Percentiles rank a stretch among this genome's conserved stretches.
phyloP scores from a whole-genome alignment of 345 rosid species.

The rapeseed (Brassica napus) region DNA sequence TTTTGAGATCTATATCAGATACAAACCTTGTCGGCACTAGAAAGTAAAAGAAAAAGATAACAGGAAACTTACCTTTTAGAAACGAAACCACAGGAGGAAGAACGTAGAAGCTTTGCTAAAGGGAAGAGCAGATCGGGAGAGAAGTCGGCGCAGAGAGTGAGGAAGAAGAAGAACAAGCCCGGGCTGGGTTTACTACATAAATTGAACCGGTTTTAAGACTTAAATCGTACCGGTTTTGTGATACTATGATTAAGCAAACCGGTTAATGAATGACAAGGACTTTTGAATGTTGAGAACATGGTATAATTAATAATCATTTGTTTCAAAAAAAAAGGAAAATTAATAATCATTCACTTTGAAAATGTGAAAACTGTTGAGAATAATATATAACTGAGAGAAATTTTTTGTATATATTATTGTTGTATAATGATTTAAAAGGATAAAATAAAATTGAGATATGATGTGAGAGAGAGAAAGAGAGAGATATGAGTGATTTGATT shows the following conservation, averaged over 20 bases:
- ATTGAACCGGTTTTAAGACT: slow-evolving; percentile 12
- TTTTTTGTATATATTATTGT: too few relatives aligned
- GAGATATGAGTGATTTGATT: too few relatives aligned
- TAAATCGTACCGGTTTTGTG: not conserved
- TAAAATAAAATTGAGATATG: too few relatives aligned
- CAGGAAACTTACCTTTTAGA: slow-evolving; percentile 2
- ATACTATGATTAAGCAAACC: not conserved
- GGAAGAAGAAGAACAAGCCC: slow-evolving; percentile 25
- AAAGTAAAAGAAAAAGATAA: not conserved
- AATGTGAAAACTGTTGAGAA: slow-evolving; percentile 54
- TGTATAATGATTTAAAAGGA: too few relatives aligned
- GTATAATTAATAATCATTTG: not conserved
- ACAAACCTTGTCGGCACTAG: not conserved
- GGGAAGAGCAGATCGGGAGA: not conserved
- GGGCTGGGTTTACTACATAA: slow-evolving; percentile 20
- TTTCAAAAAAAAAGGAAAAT: too few relatives aligned
- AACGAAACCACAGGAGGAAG: slow-evolving; percentile 2
- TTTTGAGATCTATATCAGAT: not conserved
- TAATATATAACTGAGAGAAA: too few relatives aligned
- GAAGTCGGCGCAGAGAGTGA: slow-evolving; percentile 16
- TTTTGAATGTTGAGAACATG: not conserved
- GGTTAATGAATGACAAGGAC: too few relatives aligned
- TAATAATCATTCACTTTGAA: not conserved
- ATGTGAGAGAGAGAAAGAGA: too few relatives aligned
- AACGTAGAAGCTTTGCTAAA: slow-evolving; percentile 1